Base-by-base conservation (phyloP, 2,329 filamentous ascomycete species). In the Monosporascus sp. region DNA sequence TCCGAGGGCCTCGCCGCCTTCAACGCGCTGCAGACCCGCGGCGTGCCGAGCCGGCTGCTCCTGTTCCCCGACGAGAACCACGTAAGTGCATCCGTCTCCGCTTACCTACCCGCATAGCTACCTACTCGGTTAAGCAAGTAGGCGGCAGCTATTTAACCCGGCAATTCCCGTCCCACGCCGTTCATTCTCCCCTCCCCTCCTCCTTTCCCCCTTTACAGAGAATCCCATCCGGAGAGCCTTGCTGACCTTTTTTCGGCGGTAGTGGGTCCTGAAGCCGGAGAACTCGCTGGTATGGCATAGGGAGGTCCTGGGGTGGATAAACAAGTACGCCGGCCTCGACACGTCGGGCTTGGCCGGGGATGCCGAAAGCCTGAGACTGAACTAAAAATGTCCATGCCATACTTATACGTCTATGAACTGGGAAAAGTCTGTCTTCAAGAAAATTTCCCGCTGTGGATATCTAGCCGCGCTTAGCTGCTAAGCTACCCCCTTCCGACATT, bases 261-360 rank as follows among this genome's bases (percentile, higher is more conserved):
- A n/a, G 81, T 86, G 90, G 90, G 91, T 97, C 4, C 66, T 96
- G 51, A 96, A 96, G 68, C 89, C 88, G 0, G 93, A 97, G 71
- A 97, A 97, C 69, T 88, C 85, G 3, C 74, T 97, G 18, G 79
- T 95, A 20, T 97, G 94, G 94, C 91, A 97, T 65, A 81, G 81
- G 52, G 88, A 90, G 53, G 91, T 97, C 17, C 66, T 97, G 31
- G 83, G 83, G 52, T 97, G 89, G 84, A 85, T 86, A 57, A 86
- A 85, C 62, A 80, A 83, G 64, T 83, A 82, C 60, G 77, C 77
- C 24, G 78, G 78, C 0, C 64, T 82, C 18, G 65, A 68, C 22
- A 64, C 62, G 37, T 60, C 58, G 17, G 61, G 57, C 1, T 24
- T 66, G 18, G 55, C 58, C 3, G 62, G 53, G 11, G 57, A 51